Evolutionary conservation across 1,284 basidiomycete species (phyloP).

Genomic region (Hypsizygus ulmarius): DNA sequence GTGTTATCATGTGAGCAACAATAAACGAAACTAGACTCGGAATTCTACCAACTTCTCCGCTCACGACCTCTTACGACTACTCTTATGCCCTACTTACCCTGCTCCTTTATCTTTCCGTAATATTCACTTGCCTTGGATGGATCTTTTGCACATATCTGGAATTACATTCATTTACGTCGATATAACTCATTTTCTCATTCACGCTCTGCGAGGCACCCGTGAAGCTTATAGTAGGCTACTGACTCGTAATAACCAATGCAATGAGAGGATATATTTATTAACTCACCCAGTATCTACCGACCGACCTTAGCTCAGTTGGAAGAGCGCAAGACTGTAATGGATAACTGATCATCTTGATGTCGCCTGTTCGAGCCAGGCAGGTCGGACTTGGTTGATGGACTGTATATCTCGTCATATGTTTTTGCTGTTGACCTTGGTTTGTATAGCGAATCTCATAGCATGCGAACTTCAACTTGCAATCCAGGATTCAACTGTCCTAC

Average conservation of each 20-base stretch:
- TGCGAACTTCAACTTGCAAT: too few relatives aligned
- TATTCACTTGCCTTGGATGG: slow-evolving; percentile 5
- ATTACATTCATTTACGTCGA: slow-evolving; percentile 6
- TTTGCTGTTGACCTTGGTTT: too few relatives aligned
- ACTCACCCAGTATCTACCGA: too few relatives aligned
- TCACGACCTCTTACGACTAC: slow-evolving; percentile 7
- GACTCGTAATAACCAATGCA: too few relatives aligned
- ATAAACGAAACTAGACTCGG: not conserved
- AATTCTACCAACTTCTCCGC: not conserved
- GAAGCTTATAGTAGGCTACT: too few relatives aligned
- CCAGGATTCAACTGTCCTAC: too few relatives aligned
- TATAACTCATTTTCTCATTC: slow-evolving; percentile 5
- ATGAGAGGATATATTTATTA: too few relatives aligned
- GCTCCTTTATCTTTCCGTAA: slow-evolving; percentile 9
- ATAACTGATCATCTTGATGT: slow-evolving; percentile 2
- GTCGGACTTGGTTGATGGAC: too few relatives aligned
- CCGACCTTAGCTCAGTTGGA: slow-evolving; percentile 47
- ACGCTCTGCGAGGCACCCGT: too few relatives aligned
- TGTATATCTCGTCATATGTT: too few relatives aligned
- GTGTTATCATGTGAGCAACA: slow-evolving; percentile 30
- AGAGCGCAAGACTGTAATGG: slow-evolving; percentile 46
- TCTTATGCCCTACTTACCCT: slow-evolving; percentile 13
- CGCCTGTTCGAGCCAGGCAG: too few relatives aligned
- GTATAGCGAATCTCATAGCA: too few relatives aligned
- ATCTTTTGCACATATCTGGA: slow-evolving; percentile 51